Evolutionary conservation across 306 rosid species (phyloP).

Genomic region (Dryas drummondii): DNA sequence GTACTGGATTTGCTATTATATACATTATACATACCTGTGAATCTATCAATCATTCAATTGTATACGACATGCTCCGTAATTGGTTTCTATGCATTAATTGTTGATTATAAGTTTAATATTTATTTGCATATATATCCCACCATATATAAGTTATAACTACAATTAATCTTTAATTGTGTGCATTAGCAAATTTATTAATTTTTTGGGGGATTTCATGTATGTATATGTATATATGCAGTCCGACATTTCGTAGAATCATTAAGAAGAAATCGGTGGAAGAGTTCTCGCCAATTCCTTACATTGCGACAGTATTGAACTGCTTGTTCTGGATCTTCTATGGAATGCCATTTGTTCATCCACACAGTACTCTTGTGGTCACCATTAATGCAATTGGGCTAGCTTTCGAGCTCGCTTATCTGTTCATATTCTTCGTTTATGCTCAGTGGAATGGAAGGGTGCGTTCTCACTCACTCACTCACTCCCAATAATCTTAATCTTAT

Average conservation of each 20-base stretch:
- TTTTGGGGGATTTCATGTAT: too few species aligned
- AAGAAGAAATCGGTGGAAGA: conserved; percentile 61
- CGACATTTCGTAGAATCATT: conserved; percentile 52
- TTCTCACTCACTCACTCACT: too few species aligned
- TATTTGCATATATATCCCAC: too few species aligned
- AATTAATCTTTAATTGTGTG: not conserved
- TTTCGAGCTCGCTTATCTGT: conserved; percentile 49
- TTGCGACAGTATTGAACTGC: conserved; percentile 66
- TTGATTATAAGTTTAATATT: too few species aligned
- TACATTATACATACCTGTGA: too few species aligned
- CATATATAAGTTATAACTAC: too few species aligned
- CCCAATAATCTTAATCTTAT: too few species aligned
- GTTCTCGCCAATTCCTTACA: conserved; percentile 61
- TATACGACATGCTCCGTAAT: too few species aligned
- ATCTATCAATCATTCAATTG: too few species aligned
- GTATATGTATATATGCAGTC: conserved; percentile 34
- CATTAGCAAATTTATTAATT: too few species aligned
- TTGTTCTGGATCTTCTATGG: conserved; percentile 73
- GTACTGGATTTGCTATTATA: too few species aligned
- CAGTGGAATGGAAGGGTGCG: conserved; percentile 42
- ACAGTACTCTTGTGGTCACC: conserved; percentile 58
- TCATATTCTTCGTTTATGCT: conserved; percentile 43
- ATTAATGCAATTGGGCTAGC: conserved; percentile 60
- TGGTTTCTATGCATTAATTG: too few species aligned
- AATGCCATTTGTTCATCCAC: conserved; percentile 65